phyloP scores from a whole-genome alignment of 2,329 filamentous ascomycete genomes.

The Fusarium dimerum region DNA sequence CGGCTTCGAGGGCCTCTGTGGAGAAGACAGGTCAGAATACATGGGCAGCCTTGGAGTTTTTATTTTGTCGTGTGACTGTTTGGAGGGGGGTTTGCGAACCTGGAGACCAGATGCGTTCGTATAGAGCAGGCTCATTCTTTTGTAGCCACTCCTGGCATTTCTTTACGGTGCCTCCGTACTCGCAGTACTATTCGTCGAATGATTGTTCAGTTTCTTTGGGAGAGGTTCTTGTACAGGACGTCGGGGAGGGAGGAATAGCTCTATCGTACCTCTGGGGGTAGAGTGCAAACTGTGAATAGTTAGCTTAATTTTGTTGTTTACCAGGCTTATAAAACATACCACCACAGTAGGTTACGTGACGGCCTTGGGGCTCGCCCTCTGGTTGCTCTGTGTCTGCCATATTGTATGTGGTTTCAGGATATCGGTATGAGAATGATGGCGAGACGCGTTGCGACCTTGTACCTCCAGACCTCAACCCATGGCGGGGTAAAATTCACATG shows the following conservation, averaged over 20 bases:
- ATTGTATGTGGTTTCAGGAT: conserved; percentile 15
- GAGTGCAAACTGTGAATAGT: conserved; percentile 55
- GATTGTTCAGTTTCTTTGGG: conserved; percentile 22
- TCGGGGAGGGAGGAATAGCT: conserved; percentile 4
- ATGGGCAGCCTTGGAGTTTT: conserved; percentile 2
- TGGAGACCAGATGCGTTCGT: conserved; percentile 80
- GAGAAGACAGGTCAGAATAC: not conserved
- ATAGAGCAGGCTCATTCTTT: conserved; percentile 71
- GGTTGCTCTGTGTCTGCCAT: conserved; percentile 58
- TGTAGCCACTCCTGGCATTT: conserved; percentile 98
- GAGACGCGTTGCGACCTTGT: conserved; percentile 30
- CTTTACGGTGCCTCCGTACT: conserved; percentile 93
- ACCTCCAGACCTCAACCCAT: conserved; percentile 20
- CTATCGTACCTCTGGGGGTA: conserved; percentile 62
- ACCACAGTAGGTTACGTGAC: conserved; percentile 58
- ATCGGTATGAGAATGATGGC: conserved; percentile 18
- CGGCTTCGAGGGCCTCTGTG: conserved; percentile 76
- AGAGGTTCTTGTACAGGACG: conserved; percentile 5
- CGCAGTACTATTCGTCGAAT: conserved; percentile 75
- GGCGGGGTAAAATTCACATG: conserved; percentile 39
- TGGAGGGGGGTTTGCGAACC: conserved; percentile 51
- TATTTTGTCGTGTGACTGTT: conserved; percentile 7
- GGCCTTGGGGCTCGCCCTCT: conserved; percentile 52
- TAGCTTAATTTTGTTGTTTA: not conserved
- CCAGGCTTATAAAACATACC: conserved; percentile 45